phyloP scores from a whole-genome alignment of 805 yeast genomes.

The Debaryomyces tyrocola region DNA sequence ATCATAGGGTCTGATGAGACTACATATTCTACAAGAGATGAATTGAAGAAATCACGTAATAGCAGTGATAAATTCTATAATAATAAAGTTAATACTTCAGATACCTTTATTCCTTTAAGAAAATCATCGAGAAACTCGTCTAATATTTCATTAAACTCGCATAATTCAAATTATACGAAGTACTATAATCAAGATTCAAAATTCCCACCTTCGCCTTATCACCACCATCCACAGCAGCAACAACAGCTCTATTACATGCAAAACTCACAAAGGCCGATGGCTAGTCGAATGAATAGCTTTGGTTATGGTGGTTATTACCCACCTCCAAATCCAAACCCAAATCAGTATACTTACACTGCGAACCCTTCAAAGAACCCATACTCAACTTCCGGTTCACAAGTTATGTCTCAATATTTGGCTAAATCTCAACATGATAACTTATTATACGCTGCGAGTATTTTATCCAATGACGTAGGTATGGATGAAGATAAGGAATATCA shows the following conservation, averaged over 20 bases:
- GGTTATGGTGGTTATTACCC: constrained; percentile 2
- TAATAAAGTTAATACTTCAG: constrained; percentile 18
- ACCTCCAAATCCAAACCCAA: constrained; percentile 3
- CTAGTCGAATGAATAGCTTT: background rate
- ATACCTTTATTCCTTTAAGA: constrained; percentile 16
- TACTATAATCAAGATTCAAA: constrained; percentile 3
- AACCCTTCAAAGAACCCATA: constrained; percentile 6
- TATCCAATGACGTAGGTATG: constrained; percentile 17
- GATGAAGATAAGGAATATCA: constrained; percentile 13
- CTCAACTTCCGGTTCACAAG: constrained; percentile 59
- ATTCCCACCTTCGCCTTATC: constrained; percentile 10
- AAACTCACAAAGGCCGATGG: constrained; percentile 1
- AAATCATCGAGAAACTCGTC: constrained; percentile 18
- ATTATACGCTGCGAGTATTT: constrained; percentile 40
- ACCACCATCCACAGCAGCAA: constrained; percentile 11
- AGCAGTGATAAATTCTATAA: constrained; percentile 11
- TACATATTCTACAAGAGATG: constrained; percentile 17
- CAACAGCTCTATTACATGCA: constrained; percentile 10
- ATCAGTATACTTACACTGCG: constrained; percentile 6
- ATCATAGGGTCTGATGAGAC: constrained; percentile 37
- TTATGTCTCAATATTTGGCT: constrained; percentile 78
- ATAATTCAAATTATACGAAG: constrained; percentile 1
- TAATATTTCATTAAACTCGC: constrained; percentile 17
- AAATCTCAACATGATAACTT: constrained; percentile 64
- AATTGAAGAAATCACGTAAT: constrained; percentile 10